These are phyloP conservation scores for Aegilops bicornis DNA, from an alignment of 176 grass and related monocot species.

Conservation along the genomic window DNA sequence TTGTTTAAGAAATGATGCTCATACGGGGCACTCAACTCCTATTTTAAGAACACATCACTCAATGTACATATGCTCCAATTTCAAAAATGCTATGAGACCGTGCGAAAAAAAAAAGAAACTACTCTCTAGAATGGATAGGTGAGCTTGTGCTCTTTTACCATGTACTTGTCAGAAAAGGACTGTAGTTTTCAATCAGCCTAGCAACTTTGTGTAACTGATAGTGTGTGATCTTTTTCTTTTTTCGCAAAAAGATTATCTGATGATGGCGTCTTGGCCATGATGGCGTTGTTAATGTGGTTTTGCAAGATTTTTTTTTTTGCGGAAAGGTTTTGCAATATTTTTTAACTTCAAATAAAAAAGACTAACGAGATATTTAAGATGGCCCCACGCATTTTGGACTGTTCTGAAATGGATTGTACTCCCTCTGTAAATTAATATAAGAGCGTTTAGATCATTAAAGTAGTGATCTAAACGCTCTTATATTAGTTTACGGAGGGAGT, in stretches of 20 bases:
- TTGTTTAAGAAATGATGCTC: too few relatives aligned
- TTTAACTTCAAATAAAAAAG: background rate
- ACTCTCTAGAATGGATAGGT: background rate
- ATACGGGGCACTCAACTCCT: too few relatives aligned
- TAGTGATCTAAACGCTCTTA: too few relatives aligned
- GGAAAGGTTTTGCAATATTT: too few relatives aligned
- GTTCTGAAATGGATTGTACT: background rate
- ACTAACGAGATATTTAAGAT: constrained; percentile 5
- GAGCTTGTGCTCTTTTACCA: background rate
- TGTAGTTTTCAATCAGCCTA: too few relatives aligned
- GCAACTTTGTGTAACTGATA: background rate
- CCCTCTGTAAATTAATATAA: too few relatives aligned
- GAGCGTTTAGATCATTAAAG: too few relatives aligned
- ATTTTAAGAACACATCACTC: too few relatives aligned
- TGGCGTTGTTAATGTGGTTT: background rate
- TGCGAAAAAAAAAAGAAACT: too few relatives aligned
- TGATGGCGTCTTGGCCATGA: background rate
- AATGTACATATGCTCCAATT: too few relatives aligned
- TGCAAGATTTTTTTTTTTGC: background rate
- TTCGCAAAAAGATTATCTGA: background rate
- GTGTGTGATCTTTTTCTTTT: background rate
- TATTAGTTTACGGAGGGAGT: too few relatives aligned
- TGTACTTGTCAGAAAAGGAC: background rate
- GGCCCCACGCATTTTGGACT: background rate
- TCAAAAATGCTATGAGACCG: too few relatives aligned